These are phyloP conservation scores for Arthonia radiata DNA, from an alignment of 495 filamentous ascomycete genomes.

Conservation along the genomic window DNA sequence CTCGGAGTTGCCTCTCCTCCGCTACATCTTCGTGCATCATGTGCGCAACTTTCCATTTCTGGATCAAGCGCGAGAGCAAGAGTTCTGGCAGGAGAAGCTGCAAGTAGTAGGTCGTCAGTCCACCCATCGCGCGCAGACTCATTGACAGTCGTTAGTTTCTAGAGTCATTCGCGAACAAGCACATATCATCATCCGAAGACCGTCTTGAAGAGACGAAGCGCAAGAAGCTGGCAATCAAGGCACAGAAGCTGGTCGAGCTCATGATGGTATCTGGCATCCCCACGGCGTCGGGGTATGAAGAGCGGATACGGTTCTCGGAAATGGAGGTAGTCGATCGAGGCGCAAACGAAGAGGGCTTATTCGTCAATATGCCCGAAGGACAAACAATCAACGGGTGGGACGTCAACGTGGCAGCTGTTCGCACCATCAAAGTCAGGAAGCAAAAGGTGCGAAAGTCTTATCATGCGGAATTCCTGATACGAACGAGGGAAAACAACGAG, in stretches of 20 bases:
- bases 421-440: conserved; percentile 54
- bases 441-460: conserved; percentile 76
- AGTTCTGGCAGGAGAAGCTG: conserved; percentile 97
- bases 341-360: conserved; percentile 67
- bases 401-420: conserved; percentile 80
- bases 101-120: conserved; percentile 46
- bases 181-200: conserved; percentile 91
- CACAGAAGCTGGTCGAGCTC: conserved; percentile 80
- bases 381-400: conserved; percentile 88
- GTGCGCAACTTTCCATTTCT: conserved; percentile 94
- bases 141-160: conserved; percentile 42
- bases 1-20: conserved; percentile 75
- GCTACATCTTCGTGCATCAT: conserved; percentile 96
- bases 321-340: conserved; percentile 87
- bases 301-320: conserved; percentile 84
- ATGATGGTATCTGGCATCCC: conserved; percentile 98
- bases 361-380: conserved; percentile 70
- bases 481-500: conserved; percentile 48
- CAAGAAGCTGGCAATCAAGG: conserved; percentile 72
- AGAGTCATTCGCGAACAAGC: conserved; percentile 92
- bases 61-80: conserved; percentile 85
- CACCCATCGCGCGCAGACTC: not conserved
- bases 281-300: conserved; percentile 90
- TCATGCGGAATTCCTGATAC: conserved; percentile 81
- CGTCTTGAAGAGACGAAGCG: conserved; percentile 89